Evolutionary conservation across 1,284 basidiomycete species (phyloP).

Genomic region (Flammula alnicola): DNA sequence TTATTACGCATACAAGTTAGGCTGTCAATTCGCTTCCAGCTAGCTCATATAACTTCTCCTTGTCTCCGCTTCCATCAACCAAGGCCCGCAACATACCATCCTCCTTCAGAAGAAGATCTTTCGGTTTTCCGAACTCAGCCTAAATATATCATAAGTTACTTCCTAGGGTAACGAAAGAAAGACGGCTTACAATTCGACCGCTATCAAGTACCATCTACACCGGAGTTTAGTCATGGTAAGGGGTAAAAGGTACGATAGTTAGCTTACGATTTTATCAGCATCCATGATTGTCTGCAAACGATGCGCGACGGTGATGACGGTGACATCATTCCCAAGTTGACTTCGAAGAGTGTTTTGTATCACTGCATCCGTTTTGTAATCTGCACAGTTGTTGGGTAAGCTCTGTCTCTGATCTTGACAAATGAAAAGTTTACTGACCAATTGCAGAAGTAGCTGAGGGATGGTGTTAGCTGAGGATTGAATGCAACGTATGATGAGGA

Average conservation of each 20-base stretch:
- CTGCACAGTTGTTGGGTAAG: constrained; percentile 36
- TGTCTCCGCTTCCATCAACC: constrained; percentile 64
- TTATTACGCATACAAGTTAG: no score
- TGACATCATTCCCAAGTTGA: constrained; percentile 57
- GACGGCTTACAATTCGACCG: constrained; percentile 39
- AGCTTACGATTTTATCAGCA: constrained; percentile 52
- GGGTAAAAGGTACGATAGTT: neutral
- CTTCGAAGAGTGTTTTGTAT: constrained; percentile 62
- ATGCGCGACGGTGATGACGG: constrained; percentile 69
- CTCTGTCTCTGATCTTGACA: constrained; percentile 12
- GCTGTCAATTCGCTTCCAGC: no score
- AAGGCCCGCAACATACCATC: constrained; percentile 57
- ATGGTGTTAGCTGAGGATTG: neutral
- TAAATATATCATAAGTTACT: constrained; percentile 21
- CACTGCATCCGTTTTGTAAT: constrained; percentile 62
- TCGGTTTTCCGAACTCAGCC: constrained; percentile 65
- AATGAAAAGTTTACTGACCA: constrained; percentile 33
- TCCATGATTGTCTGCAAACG: constrained; percentile 77
- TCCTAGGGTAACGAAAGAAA: constrained; percentile 25
- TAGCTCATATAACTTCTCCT: constrained; percentile 45
- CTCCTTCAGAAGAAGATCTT: constrained; percentile 55
- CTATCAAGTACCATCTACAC: constrained; percentile 43
- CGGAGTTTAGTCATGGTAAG: neutral
- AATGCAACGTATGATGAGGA: neutral
- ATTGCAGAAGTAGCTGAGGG: constrained; percentile 55